These are phyloP conservation scores for Ceratocystis colombiana DNA, from an alignment of 2,329 filamentous ascomycete genomes.

Conservation along the genomic window DNA sequence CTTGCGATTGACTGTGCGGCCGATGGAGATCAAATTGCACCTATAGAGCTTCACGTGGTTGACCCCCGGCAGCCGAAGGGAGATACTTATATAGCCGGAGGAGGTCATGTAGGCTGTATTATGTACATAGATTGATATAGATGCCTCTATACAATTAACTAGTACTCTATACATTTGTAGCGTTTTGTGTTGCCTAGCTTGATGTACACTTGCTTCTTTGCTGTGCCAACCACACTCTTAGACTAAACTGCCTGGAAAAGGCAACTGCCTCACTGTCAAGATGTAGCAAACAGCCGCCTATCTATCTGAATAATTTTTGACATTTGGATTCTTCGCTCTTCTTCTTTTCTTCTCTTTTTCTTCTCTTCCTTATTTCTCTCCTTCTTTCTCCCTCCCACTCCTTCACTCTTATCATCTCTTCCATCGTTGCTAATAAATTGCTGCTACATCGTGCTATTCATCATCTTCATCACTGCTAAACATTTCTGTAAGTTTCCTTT, in stretches of 20 bases:
- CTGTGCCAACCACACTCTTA: slow-evolving; percentile 3
- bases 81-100: not conserved
- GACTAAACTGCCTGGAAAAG: slow-evolving; percentile 4
- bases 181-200: not conserved
- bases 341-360: not conserved
- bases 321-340: not conserved
- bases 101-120: not conserved
- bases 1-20: too few species aligned
- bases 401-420: not conserved
- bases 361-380: not conserved
- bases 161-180: not conserved
- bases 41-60: not conserved
- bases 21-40: not conserved
- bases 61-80: not conserved
- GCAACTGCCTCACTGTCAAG: slow-evolving; percentile 4
- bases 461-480: not conserved
- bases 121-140: not conserved
- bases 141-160: not conserved
- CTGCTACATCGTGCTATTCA: not conserved
- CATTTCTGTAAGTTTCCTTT: not conserved
- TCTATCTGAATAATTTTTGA: not conserved
- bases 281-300: slow-evolving; percentile 2
- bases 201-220: not conserved
- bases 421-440: not conserved
- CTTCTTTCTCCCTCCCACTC: not conserved